Evolutionary conservation across 2,329 filamentous ascomycete species (phyloP).

Genomic region (Aspergillus sp.): DNA sequence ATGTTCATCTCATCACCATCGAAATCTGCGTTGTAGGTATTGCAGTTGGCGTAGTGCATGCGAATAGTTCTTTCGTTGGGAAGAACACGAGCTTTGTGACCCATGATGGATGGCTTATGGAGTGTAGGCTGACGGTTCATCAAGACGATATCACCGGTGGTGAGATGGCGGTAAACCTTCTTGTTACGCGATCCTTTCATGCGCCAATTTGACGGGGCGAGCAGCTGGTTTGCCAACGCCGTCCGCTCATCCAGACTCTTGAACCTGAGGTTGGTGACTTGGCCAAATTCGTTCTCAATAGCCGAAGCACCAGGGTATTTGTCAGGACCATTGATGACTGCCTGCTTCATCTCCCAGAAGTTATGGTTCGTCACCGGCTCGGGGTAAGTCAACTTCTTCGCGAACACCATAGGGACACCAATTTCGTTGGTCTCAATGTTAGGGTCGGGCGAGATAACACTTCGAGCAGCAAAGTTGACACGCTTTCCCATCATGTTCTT

Average conservation of each 20-base stretch:
- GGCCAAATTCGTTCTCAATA: conserved; percentile 93
- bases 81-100: conserved; percentile 86
- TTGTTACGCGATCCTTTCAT: conserved; percentile 81
- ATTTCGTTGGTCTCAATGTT: conserved; percentile 99
- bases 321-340: conserved; percentile 90
- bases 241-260: conserved; percentile 87
- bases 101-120: conserved; percentile 99
- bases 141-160: conserved; percentile 93
- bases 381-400: conserved; percentile 91
- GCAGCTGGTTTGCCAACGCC: conserved; percentile 86
- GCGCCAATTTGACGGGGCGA: conserved; percentile 76
- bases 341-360: conserved; percentile 91
- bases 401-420: conserved; percentile 96
- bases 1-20: conserved; percentile 99
- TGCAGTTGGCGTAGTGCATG: conserved; percentile 99
- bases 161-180: conserved; percentile 94
- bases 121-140: conserved; percentile 99
- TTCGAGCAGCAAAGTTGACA: conserved; percentile 96
- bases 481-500: conserved; percentile 99
- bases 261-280: conserved; percentile 81
- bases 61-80: conserved; percentile 95
- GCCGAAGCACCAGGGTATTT: conserved; percentile 93
- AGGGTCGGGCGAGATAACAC: conserved; percentile 96
- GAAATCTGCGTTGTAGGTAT: conserved; percentile 99
- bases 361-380: conserved; percentile 98